These are phyloP conservation scores for Calonectria leucothoes DNA, from an alignment of 2,329 filamentous ascomycete species.

Conservation along the genomic window DNA sequence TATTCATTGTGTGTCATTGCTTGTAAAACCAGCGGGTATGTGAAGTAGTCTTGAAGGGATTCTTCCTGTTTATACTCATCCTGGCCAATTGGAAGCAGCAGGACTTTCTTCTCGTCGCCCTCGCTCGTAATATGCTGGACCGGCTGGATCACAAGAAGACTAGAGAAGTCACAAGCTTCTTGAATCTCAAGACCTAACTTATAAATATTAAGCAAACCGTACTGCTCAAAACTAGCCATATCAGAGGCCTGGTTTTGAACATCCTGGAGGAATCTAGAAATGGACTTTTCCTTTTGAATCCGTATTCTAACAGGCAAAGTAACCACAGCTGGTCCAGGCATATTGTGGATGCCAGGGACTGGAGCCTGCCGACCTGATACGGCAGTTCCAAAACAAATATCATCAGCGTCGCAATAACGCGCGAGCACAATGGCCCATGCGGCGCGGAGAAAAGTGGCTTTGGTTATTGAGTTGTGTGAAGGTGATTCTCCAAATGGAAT, in stretches of 20 bases:
- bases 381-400: constrained; percentile 57
- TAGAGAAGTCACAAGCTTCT: constrained; percentile 21
- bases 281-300: constrained; percentile 39
- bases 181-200: constrained; percentile 6
- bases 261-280: constrained; percentile 54
- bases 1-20: background rate
- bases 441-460: constrained; percentile 41
- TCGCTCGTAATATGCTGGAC: background rate
- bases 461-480: constrained; percentile 7
- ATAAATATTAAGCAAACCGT: constrained; percentile 34
- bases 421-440: constrained; percentile 63
- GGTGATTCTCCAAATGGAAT: background rate
- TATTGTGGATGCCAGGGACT: constrained; percentile 31
- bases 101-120: background rate
- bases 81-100: background rate
- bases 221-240: constrained; percentile 31
- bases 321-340: constrained; percentile 47
- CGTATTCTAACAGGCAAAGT: constrained; percentile 39
- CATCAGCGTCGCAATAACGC: constrained; percentile 55
- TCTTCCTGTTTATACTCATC: background rate
- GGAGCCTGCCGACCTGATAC: constrained; percentile 52
- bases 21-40: background rate
- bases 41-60: background rate
- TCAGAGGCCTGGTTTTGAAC: constrained; percentile 25
- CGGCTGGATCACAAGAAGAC: constrained; percentile 13